These are phyloP conservation scores for Alternaria sp. DNA, from an alignment of 2,329 filamentous ascomycete genomes.

Conservation along the genomic window DNA sequence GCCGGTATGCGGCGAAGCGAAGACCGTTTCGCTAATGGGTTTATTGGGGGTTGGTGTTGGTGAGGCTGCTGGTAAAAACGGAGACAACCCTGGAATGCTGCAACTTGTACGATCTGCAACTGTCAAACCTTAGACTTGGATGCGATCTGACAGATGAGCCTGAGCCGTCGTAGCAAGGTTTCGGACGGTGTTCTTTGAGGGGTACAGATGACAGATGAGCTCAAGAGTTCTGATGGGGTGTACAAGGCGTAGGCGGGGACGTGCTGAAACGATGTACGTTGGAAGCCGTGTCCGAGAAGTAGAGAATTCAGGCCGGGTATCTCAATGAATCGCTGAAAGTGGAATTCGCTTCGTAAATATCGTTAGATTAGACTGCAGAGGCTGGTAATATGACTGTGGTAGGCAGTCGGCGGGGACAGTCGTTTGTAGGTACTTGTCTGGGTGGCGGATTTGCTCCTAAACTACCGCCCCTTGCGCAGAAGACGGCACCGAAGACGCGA, in stretches of 20 bases:
- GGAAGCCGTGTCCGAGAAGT: conserved; percentile 30
- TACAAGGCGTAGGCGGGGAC: conserved; percentile 39
- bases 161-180: conserved; percentile 22
- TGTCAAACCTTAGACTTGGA: background rate
- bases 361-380: conserved; percentile 28
- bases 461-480: conserved; percentile 13
- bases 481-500: conserved; percentile 1
- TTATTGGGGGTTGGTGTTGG: conserved; percentile 6
- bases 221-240: conserved; percentile 24
- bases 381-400: conserved; percentile 26
- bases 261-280: conserved; percentile 48
- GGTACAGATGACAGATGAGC: conserved; percentile 15
- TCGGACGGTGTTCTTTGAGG: conserved; percentile 18
- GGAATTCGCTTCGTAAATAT: conserved; percentile 17
- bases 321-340: conserved; percentile 17
- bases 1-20: conserved; percentile 34
- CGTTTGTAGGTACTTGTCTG: conserved; percentile 18
- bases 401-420: conserved; percentile 32
- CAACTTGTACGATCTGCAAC: background rate
- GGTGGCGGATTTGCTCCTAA: conserved; percentile 25
- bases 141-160: conserved; percentile 16
- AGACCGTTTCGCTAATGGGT: conserved; percentile 19
- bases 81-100: background rate
- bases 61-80: conserved; percentile 5
- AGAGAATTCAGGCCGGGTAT: conserved; percentile 18